Evolutionary conservation across 805 yeast species (phyloP), one percentile per base, ranked within the genome.

Genomic region (Metschnikowia colocasiae): DNA sequence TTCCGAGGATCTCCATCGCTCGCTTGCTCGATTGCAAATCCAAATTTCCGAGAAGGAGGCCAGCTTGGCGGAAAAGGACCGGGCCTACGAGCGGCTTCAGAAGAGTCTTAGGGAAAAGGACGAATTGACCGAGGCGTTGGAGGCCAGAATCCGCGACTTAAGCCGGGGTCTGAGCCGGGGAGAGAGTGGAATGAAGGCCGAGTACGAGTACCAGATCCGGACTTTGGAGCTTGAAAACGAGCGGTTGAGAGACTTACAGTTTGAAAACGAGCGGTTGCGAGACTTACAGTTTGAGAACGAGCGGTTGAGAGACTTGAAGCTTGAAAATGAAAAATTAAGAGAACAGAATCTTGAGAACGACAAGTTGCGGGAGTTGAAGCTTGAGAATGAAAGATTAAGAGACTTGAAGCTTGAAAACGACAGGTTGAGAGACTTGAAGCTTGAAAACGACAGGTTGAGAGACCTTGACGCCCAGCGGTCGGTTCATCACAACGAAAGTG

Each of bases 1-100:
- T 39, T 47, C 55, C 26, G 58, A 42, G 51, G 57, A 40, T 29
- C 35, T 30, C 4, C 30, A 23, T 20, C 49, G 63, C 36, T 68
- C 71, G 12, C 65, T 68, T 20, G 52, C 62, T n/a, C 76, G 72
- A 47, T 60, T 75, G 44, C 66, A 66, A 33, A 61, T 67, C n/a
- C 58, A 73, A 3, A 58, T 49, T 8, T 40, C 43, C 12, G 43
- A 40, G 22, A 22, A 49, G 51, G 33, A 59, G 47, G 18, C 53
- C 52, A 27, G 56, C 53, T 27, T 59, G 49, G 41, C 59, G 53
- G 55, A 54, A 51, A 38, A 61, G 51, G 38, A 57, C 50, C 25
- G 58, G 38, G 52, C 60, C 50, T 33, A 20, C 9, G 16, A 29
- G 56, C 42, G 55, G 29, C 57, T 60, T 16, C 53, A 54, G 43